Evolutionary conservation across 2,329 filamentous ascomycete species (phyloP).

Genomic region (Stemphylium lycopersici): DNA sequence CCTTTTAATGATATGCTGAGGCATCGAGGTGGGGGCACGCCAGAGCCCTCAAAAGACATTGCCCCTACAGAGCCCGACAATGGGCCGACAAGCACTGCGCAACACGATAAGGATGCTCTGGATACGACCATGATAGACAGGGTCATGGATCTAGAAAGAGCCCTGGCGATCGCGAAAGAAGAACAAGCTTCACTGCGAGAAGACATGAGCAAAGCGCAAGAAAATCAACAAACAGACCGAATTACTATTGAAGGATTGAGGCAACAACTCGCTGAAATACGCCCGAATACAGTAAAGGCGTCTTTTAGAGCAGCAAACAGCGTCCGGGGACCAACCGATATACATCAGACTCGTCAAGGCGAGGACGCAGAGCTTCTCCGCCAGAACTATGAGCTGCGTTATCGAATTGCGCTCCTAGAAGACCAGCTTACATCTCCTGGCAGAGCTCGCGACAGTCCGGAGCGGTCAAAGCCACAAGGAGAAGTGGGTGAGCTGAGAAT

Average conservation of each 20-base stretch:
- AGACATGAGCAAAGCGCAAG: slow-evolving; percentile 34
- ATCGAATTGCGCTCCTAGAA: slow-evolving; percentile 33
- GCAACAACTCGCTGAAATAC: slow-evolving; percentile 20
- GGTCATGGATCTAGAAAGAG: slow-evolving; percentile 36
- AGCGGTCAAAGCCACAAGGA: slow-evolving; percentile 7
- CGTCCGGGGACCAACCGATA: neutral
- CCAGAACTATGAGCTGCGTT: slow-evolving; percentile 34
- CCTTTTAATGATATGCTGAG: slow-evolving; percentile 42
- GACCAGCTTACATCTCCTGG: slow-evolving; percentile 31
- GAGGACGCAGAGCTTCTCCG: slow-evolving; percentile 23
- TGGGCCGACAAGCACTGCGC: neutral
- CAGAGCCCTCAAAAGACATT: neutral
- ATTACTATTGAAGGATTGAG: slow-evolving; percentile 28
- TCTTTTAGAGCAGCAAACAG: slow-evolving; percentile 2
- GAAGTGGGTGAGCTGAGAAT: slow-evolving; percentile 38
- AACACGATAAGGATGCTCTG: slow-evolving; percentile 5
- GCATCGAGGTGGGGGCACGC: slow-evolving; percentile 9
- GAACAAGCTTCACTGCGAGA: slow-evolving; percentile 32
- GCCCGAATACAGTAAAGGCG: neutral
- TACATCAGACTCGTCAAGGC: neutral
- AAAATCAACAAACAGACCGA: slow-evolving; percentile 25
- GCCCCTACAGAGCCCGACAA: neutral
- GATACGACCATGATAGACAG: slow-evolving; percentile 17
- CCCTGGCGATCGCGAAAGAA: slow-evolving; percentile 28
- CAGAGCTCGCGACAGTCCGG: slow-evolving; percentile 5